Conservation (phyloP, 805 yeast species). For the Ogataea trehaloabstinens region DNA sequence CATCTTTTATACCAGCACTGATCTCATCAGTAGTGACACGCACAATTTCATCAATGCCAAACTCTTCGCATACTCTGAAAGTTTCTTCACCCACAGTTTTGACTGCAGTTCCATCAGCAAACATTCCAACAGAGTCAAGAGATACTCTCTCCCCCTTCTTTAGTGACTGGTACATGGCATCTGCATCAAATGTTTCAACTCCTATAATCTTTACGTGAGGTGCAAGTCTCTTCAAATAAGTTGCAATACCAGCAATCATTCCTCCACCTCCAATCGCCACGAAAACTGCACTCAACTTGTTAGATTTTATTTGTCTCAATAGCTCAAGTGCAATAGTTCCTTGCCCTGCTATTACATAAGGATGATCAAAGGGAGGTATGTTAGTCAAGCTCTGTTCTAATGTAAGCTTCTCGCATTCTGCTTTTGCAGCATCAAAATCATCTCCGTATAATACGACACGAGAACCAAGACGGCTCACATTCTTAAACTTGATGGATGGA, state of each 20-base stretch:
- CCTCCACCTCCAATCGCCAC: slow-evolving; percentile 99
- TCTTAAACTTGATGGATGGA: slow-evolving; percentile 89
- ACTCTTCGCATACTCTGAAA: slow-evolving; percentile 70
- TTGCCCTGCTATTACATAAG: slow-evolving; percentile 97
- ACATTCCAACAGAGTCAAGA: slow-evolving; percentile 80
- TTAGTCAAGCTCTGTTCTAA: slow-evolving; percentile 72
- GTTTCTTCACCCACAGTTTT: slow-evolving; percentile 87
- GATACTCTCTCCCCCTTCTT: slow-evolving; percentile 50
- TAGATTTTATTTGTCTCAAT: slow-evolving; percentile 77
- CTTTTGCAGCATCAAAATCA: slow-evolving; percentile 93
- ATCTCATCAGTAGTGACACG: slow-evolving; percentile 88
- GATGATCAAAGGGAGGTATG: slow-evolving; percentile 98
- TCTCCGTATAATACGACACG: slow-evolving; percentile 92
- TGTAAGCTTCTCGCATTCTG: slow-evolving; percentile 75
- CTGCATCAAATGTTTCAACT: slow-evolving; percentile 94
- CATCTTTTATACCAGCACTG: slow-evolving; percentile 93
- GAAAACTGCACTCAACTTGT: slow-evolving; percentile 80
- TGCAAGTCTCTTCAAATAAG: slow-evolving; percentile 89
- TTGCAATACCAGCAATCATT: slow-evolving; percentile 82
- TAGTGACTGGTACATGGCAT: slow-evolving; percentile 79
- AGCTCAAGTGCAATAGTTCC: slow-evolving; percentile 96
- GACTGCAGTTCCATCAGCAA: slow-evolving; percentile 99
- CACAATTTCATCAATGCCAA: slow-evolving; percentile 82
- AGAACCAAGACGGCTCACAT: slow-evolving; percentile 89
- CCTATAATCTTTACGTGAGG: slow-evolving; percentile 97